Evolutionary conservation across 805 yeast genomes (phyloP), one percentile per base, ranked within the genome.

Genomic region (Teunomyces pallodes): DNA sequence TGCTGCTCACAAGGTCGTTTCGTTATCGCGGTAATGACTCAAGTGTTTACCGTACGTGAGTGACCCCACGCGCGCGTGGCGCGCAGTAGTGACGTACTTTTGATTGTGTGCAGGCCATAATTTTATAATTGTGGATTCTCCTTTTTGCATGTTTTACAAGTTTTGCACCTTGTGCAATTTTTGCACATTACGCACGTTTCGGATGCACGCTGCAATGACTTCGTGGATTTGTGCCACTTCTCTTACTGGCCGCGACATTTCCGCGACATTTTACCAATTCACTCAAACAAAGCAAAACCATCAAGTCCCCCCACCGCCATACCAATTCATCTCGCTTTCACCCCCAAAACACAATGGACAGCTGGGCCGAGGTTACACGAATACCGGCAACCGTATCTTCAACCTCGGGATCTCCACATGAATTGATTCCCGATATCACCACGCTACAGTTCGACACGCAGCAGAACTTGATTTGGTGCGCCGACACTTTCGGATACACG

Each of bases 401-500:
- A 16, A 5, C 26, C 10, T 36, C 32, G 4, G 36, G 46, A 17
- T 24, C 41, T 12, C 17, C 40, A 2, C 32, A 16, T n/a, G 43
- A 38, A 10, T 41, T 29, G 20, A 12, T 38, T 9, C 46, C 52
- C 8, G 46, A 45, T 10, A 57, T 71, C 38, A 50, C 72, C 9
- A 42, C 74, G 6, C 50, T 71, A 12, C 52, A 51, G 45, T 90
- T 90, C 63, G 97, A 91, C 66, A 76, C 76, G 32, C 68, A 77
- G n/a, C 79, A 83, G 50, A 94, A 91, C 56, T 70, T 94, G 40
- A 61, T 91, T 1, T 92, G 98, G 98, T 75, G 84, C 1, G 96
- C 96, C 13, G 94, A 88, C 61, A 64, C 80, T 1, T 75, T 71
- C 33, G 87, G 91, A 3, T 61, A 58, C 53, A 56, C 74, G 5